Evolutionary conservation across 139 green algal species (phyloP).

Genomic region (Haematococcus lacustris): DNA sequence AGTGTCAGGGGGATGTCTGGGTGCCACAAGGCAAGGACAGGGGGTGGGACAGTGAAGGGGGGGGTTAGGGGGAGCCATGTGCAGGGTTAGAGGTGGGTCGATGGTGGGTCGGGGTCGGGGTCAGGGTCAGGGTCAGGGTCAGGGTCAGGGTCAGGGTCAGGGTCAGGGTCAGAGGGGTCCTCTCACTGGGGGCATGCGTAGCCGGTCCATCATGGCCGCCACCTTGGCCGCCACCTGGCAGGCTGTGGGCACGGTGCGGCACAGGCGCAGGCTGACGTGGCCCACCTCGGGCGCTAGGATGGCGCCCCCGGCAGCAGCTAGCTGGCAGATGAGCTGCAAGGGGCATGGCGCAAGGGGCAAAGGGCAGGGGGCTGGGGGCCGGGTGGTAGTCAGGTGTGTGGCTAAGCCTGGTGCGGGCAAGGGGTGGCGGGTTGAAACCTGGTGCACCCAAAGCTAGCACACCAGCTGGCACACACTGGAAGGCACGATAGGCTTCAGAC

Average conservation of each 20-base stretch:
- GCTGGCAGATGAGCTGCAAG: background rate
- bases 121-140: no score
- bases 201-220: background rate
- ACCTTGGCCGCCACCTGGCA: constrained; percentile 17
- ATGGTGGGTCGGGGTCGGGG: no score
- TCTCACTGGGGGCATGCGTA: constrained; percentile 1
- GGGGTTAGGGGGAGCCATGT: no score
- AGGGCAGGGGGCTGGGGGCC: background rate
- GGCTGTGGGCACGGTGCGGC: constrained; percentile 15
- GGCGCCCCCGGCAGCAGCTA: constrained; percentile 15
- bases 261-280: constrained; percentile 40
- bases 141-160: no score
- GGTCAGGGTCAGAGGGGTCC: no score
- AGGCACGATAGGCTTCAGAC: background rate
- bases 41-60: no score
- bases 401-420: background rate
- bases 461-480: background rate
- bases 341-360: background rate
- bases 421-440: background rate
- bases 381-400: background rate
- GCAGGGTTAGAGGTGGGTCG: no score
- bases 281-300: constrained; percentile 35
- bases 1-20: background rate
- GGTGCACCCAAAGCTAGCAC: background rate
- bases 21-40: background rate